Conservation (phyloP, 257 asterid genomes). For the Avicennia marina region DNA sequence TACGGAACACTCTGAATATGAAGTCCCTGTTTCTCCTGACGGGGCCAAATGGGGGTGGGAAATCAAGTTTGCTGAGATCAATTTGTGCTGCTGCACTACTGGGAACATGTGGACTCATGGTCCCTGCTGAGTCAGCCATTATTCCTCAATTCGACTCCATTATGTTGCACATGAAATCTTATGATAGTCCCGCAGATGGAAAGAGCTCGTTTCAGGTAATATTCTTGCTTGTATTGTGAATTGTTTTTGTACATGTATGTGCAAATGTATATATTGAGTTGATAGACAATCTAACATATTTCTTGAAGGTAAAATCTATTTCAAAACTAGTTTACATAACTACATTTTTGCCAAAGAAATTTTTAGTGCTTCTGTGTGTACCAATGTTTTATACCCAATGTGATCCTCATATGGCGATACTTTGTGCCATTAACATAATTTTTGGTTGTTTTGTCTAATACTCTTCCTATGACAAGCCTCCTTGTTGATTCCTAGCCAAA, state of each 20-base stretch:
- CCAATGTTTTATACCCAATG: no score
- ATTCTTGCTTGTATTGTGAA: neutral
- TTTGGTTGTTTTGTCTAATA: no score
- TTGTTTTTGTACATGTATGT: neutral
- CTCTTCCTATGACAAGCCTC: no score
- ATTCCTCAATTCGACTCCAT: conserved; percentile 95
- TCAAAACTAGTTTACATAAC: neutral
- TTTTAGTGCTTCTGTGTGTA: no score
- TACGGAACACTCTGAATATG: conserved; percentile 73
- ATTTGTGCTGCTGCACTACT: conserved; percentile 90
- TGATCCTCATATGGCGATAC: no score
- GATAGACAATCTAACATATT: neutral
- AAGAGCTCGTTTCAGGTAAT: conserved; percentile 96
- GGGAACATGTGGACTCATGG: conserved; percentile 92
- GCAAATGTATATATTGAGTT: neutral
- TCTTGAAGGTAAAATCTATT: neutral
- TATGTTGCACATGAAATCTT: conserved; percentile 96
- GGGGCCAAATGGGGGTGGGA: conserved; percentile 99
- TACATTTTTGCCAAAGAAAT: neutral
- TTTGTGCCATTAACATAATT: no score
- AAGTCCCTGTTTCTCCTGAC: conserved; percentile 78
- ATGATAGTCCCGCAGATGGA: conserved; percentile 96
- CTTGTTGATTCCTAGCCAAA: no score
- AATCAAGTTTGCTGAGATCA: conserved; percentile 87
- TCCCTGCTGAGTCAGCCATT: conserved; percentile 87